Evolutionary conservation across 306 rosid species (phyloP).

Genomic region (Sesbania bispinosa): DNA sequence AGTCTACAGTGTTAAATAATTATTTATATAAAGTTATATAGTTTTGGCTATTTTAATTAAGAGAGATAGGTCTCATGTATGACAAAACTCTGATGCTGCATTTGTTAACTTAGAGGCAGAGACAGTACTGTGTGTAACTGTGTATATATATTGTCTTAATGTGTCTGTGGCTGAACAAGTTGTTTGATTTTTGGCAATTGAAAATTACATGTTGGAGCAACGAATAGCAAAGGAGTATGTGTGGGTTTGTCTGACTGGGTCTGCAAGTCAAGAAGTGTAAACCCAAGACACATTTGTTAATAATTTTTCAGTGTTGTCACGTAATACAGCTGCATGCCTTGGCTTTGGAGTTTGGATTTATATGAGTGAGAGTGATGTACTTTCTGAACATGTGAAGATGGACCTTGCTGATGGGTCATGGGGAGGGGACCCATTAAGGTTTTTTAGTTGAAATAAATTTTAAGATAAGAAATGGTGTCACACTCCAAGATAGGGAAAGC

Average conservation of each 20-base stretch:
- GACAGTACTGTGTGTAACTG: not conserved
- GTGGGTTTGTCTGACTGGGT: constrained; percentile 36
- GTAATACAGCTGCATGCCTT: constrained; percentile 18
- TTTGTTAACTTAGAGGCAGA: not conserved
- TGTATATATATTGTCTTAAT: not conserved
- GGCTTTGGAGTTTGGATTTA: constrained; percentile 32
- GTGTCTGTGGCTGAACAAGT: not conserved
- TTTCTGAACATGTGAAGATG: constrained; percentile 44
- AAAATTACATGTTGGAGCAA: constrained; percentile 9
- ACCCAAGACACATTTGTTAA: constrained; percentile 5
- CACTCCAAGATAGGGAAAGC: no score
- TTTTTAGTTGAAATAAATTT: no score
- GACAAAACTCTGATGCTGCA: not conserved
- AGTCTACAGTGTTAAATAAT: no score
- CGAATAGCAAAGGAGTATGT: constrained; percentile 1
- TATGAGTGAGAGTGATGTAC: not conserved
- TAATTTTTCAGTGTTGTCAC: constrained; percentile 22
- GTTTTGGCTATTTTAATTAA: constrained; percentile 1
- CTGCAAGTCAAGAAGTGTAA: constrained; percentile 46
- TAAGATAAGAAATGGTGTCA: no score
- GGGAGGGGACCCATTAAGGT: not conserved
- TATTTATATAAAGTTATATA: not conserved
- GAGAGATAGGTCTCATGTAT: not conserved
- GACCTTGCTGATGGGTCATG: not conserved
- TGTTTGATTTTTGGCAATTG: not conserved